Conservation (phyloP, 176 grass and related monocot genomes). For the Oryza glaberrima region DNA sequence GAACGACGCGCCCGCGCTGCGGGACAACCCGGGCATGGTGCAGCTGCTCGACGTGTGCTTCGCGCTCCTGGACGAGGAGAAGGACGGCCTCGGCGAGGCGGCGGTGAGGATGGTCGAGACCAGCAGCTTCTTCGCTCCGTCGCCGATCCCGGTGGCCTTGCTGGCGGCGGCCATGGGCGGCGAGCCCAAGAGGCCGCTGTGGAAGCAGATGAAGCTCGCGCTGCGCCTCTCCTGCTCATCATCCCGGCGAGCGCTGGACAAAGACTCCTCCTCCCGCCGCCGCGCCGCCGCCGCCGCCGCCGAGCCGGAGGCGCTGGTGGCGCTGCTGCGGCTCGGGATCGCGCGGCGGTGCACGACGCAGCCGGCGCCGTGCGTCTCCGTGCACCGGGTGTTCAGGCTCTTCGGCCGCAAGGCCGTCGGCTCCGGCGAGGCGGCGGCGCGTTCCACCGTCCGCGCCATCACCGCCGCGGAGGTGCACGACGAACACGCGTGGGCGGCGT, state of each 20-base stretch:
- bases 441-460: constrained; percentile 20
- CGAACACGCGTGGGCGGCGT: constrained; percentile 63
- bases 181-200: background rate
- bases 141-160: constrained; percentile 42
- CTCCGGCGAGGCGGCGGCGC: background rate
- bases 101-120: constrained; percentile 44
- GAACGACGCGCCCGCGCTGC: constrained; percentile 33
- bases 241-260: background rate
- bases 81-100: background rate
- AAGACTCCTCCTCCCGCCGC: background rate
- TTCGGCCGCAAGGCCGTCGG: constrained; percentile 36
- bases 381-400: constrained; percentile 53
- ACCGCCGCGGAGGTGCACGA: background rate
- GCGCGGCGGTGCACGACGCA: constrained; percentile 19
- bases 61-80: constrained; percentile 30
- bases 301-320: constrained; percentile 38
- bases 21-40: constrained; percentile 43
- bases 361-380: constrained; percentile 33
- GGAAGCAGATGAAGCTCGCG: background rate
- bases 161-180: constrained; percentile 31
- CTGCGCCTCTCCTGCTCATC: background rate
- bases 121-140: constrained; percentile 58
- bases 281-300: background rate
- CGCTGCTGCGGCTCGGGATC: constrained; percentile 41
- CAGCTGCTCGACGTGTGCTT: constrained; percentile 61